phyloP scores from a whole-genome alignment of 495 filamentous ascomycete species.

The Talaromyces wortmannii region DNA sequence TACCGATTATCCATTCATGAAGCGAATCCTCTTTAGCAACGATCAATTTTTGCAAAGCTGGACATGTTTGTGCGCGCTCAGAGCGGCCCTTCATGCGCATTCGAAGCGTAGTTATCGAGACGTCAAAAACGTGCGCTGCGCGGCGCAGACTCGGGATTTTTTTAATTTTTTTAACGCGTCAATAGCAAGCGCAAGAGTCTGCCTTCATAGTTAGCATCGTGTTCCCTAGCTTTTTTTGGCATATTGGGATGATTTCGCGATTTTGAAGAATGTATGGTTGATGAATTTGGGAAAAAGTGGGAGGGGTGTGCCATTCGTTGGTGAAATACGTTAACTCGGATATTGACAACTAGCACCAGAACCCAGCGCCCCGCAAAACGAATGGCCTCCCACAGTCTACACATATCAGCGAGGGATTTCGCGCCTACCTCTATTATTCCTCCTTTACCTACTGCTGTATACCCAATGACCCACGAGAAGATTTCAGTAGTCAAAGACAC shows the following conservation, averaged over 20 bases:
- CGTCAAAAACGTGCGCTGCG: slow-evolving; percentile 12
- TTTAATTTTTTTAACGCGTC: slow-evolving; percentile 10
- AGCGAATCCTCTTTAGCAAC: slow-evolving; percentile 17
- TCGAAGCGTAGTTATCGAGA: slow-evolving; percentile 6
- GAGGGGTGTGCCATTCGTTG: neutral
- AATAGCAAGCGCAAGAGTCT: slow-evolving; percentile 12
- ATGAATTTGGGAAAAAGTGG: neutral
- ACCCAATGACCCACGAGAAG: no score
- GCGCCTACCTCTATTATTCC: no score
- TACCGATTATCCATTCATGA: slow-evolving; percentile 20
- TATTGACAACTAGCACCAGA: no score
- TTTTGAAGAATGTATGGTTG: neutral
- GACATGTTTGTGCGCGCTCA: neutral
- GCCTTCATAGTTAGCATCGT: slow-evolving; percentile 1
- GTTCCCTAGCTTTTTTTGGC: neutral
- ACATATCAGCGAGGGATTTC: no score
- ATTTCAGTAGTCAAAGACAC: no score
- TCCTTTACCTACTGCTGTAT: no score
- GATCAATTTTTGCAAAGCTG: slow-evolving; percentile 14
- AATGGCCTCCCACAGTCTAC: no score
- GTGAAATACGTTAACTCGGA: neutral
- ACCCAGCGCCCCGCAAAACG: no score
- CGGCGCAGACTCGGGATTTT: slow-evolving; percentile 1
- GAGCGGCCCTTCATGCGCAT: slow-evolving; percentile 1
- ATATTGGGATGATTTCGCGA: neutral